Percentiles rank a stretch among this genome's conserved stretches.
phyloP scores from a whole-genome alignment of 805 yeast species.

The Hanseniaspora guilliermondii region DNA sequence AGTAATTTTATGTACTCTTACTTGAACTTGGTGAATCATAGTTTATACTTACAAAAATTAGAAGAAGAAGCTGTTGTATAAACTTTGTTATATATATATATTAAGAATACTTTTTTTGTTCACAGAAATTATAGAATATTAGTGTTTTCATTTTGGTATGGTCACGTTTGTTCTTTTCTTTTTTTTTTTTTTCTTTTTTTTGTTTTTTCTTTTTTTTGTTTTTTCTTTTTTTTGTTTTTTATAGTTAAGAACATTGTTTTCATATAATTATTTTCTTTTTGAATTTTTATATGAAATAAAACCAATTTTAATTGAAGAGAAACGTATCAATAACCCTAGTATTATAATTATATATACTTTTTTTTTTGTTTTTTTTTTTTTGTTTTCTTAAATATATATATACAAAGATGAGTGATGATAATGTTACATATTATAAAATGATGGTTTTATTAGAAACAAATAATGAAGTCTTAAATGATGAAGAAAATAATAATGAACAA shows the following conservation, averaged over 20 bases:
- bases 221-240: neutral
- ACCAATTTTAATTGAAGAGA: no score
- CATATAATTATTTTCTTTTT: no score
- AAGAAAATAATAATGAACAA: neutral
- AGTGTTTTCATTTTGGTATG: no score
- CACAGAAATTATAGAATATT: neutral
- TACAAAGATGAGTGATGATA: neutral
- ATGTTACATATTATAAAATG: slow-evolving; percentile 7
- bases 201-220: no score
- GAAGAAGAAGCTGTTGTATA: slow-evolving; percentile 26
- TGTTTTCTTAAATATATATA: neutral
- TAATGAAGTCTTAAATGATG: neutral
- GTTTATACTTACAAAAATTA: slow-evolving; percentile 58
- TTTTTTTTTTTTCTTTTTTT: neutral
- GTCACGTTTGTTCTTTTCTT: neutral
- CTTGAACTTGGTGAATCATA: slow-evolving; percentile 86
- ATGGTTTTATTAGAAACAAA: slow-evolving; percentile 10
- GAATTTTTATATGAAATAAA: no score
- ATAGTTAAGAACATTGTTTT: neutral
- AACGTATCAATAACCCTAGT: no score
- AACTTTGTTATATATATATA: neutral
- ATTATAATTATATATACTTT: no score
- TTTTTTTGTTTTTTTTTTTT: no score
- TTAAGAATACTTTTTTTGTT: no score
- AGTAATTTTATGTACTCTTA: slow-evolving; percentile 97